phyloP scores from a whole-genome alignment of 306 rosid species.

The Crotalaria pallida region DNA sequence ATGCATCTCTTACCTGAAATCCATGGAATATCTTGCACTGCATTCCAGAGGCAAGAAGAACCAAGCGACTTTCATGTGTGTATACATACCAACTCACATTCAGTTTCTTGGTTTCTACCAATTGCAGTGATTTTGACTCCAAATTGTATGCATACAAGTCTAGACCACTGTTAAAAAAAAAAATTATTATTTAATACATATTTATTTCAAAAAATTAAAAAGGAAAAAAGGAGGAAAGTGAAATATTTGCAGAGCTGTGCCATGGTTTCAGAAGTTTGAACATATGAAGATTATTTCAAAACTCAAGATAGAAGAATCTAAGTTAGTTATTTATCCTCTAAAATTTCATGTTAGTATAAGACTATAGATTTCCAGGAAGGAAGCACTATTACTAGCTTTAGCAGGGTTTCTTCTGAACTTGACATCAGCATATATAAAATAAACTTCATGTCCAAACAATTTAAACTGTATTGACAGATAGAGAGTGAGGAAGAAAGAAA shows the following conservation, averaged over 20 bases:
- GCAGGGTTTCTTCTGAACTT: neutral
- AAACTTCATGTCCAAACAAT: neutral
- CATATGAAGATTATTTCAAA: conserved; percentile 1
- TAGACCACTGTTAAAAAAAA: conserved; percentile 64
- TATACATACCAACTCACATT: conserved; percentile 86
- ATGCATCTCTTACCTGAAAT: conserved; percentile 63
- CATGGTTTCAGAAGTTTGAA: neutral
- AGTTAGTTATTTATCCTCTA: too few species aligned
- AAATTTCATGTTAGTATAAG: neutral
- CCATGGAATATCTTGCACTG: conserved; percentile 94
- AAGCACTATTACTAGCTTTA: conserved; percentile 2
- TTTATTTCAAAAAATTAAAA: neutral
- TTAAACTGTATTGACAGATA: conserved; percentile 5
- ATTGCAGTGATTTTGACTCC: conserved; percentile 60
- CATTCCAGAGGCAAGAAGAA: conserved; percentile 98
- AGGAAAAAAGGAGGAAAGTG: neutral
- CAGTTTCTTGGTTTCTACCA: conserved; percentile 82
- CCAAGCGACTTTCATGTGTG: conserved; percentile 98
- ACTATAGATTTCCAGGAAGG: neutral
- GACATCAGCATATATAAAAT: neutral
- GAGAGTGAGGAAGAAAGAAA: neutral
- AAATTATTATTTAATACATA: conserved; percentile 13
- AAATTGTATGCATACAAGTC: conserved; percentile 73
- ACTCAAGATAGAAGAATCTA: neutral
- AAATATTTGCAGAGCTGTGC: neutral